Evolutionary conservation across 73 alveolate genomes (phyloP).

Genomic region (Paramecium tetraurelia): DNA sequence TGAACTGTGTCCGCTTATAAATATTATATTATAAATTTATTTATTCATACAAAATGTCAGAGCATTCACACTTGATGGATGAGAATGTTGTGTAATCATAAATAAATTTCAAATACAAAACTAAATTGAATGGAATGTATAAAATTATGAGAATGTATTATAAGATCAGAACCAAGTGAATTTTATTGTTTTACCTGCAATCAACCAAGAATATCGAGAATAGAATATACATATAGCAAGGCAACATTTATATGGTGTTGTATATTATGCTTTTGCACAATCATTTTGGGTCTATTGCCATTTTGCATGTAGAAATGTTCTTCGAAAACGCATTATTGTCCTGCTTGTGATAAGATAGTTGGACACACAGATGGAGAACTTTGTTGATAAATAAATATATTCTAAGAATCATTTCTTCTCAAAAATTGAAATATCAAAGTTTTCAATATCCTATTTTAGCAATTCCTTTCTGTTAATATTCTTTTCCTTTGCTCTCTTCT

Average conservation of each 20-base stretch:
- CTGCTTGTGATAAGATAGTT: neutral
- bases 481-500: slow-evolving; percentile 43
- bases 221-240: neutral
- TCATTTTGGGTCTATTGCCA: neutral
- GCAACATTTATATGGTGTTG: slow-evolving; percentile 6
- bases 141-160: neutral
- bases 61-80: neutral
- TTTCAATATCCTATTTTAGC: slow-evolving; percentile 20
- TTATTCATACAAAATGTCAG: neutral
- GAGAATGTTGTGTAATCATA: slow-evolving; percentile 5
- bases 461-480: slow-evolving; percentile 27
- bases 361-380: neutral
- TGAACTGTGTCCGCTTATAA: neutral
- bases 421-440: slow-evolving; percentile 19
- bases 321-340: slow-evolving; percentile 1
- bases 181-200: neutral
- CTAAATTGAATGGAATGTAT: slow-evolving; percentile 19
- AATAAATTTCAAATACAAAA: neutral
- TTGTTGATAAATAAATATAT: neutral
- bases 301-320: neutral
- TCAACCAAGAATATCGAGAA: neutral
- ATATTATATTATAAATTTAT: neutral
- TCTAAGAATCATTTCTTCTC: slow-evolving; percentile 26
- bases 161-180: neutral
- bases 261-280: neutral